Percentiles rank a stretch among this genome's conserved stretches.
phyloP scores from a whole-genome alignment of 2,329 filamentous ascomycete genomes.

The Aspergillus spinulosporus region DNA sequence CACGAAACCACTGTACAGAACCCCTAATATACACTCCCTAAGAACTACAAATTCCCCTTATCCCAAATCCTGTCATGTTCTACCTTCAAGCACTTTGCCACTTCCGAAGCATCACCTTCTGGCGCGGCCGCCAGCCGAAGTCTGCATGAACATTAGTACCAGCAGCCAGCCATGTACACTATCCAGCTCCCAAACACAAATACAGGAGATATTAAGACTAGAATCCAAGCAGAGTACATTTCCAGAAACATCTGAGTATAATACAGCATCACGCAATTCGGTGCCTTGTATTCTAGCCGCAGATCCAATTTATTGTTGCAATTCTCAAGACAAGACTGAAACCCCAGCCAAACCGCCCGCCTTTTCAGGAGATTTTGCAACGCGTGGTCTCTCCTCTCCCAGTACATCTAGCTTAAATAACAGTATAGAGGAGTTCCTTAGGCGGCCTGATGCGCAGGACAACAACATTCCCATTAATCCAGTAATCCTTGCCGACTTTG shows the following conservation, averaged over 20 bases:
- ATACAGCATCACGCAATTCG: conserved; percentile 4
- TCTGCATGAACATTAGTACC: conserved; percentile 16
- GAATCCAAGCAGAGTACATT: conserved; percentile 1
- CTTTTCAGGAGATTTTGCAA: no score
- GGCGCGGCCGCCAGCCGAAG: conserved; percentile 20
- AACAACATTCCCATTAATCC: no score
- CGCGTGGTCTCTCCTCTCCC: no score
- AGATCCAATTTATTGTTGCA: conserved; percentile 2
- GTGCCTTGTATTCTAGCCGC: conserved; percentile 1
- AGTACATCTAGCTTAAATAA: no score
- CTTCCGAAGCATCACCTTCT: conserved; percentile 17
- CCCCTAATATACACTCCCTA: conserved; percentile 5
- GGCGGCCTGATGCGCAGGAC: no score
- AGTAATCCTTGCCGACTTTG: no score
- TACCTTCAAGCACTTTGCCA: conserved; percentile 15
- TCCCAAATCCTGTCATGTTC: not conserved
- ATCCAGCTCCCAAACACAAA: conserved; percentile 12
- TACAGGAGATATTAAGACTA: conserved; percentile 7
- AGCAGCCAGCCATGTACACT: conserved; percentile 9
- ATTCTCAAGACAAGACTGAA: conserved; percentile 11
- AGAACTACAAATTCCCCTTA: conserved; percentile 7
- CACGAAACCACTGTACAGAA: conserved; percentile 6
- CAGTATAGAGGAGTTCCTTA: no score
- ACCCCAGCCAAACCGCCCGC: conserved; percentile 9
- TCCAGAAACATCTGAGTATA: conserved; percentile 2